These are phyloP conservation scores for Phytophthora pseudosyringae DNA, from an alignment of 352 stramenopile species.

Conservation along the genomic window DNA sequence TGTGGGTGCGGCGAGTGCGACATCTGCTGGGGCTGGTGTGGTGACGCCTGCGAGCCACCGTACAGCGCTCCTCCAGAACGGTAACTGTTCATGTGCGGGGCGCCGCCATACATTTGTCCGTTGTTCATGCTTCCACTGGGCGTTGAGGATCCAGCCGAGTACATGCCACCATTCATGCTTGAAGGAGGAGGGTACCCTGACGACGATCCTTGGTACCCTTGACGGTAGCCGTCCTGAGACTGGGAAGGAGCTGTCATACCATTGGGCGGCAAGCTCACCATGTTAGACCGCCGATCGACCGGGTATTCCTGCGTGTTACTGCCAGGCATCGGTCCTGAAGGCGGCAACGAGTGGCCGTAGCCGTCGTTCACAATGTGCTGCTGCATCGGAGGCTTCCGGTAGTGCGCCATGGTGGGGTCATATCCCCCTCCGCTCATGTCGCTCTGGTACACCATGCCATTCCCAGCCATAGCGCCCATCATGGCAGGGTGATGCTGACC, in stretches of 20 bases:
- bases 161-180: conserved; percentile 58
- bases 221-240: conserved; percentile 37
- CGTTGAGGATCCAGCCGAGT: conserved; percentile 36
- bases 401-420: conserved; percentile 59
- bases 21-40: conserved; percentile 48
- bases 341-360: conserved; percentile 53
- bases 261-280: conserved; percentile 48
- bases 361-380: conserved; percentile 41
- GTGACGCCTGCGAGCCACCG: conserved; percentile 25
- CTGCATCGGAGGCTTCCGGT: conserved; percentile 51
- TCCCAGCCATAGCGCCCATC: conserved; percentile 23
- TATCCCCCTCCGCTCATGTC: conserved; percentile 56
- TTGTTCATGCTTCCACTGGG: conserved; percentile 34
- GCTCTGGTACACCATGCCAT: conserved; percentile 50
- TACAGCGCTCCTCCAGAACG: conserved; percentile 38
- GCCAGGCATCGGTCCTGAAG: conserved; percentile 26
- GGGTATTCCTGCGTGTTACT: conserved; percentile 43
- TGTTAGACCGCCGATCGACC: conserved; percentile 52
- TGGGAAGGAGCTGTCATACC: conserved; percentile 28
- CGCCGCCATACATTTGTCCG: conserved; percentile 35
- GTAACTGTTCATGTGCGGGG: conserved; percentile 47
- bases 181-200: conserved; percentile 28
- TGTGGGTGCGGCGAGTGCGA: conserved; percentile 42
- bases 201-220: conserved; percentile 28
- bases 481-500: conserved; percentile 36